Evolutionary conservation across 768 basidiomycete species (phyloP), one percentile per base, ranked within the genome.

Genomic region (Russula sp.): DNA sequence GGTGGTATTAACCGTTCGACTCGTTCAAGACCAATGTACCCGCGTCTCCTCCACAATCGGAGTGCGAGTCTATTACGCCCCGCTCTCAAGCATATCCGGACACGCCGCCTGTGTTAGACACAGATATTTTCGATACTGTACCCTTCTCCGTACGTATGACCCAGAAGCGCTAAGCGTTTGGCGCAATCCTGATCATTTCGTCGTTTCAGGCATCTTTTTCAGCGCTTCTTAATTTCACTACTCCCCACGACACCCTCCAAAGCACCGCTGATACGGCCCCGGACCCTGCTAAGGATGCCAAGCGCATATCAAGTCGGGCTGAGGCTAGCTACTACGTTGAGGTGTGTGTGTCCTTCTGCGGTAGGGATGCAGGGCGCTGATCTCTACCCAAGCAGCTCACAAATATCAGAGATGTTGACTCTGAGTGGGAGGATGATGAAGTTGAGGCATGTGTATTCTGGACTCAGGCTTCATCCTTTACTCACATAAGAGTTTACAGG

Each of bases 351-450:
- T 31, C n/a, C 53, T 35, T 48, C 14, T 44, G 39, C 20, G 5
- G n/a, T 31, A 48, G 37, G 32, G 16, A 32, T 35, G 27, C 44
- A 49, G 54, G 16, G 7, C 11, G 22, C 65, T 61, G 16, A 60
- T 48, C 18, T 14, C 42, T 14, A 16, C 14, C 34, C 20, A 49
- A 68, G 67, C 65, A 66, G 56, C 44, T 68, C 20, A 60, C 58
- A 32, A 66, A 68, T 49, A 66, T 68, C 7, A 47, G 53, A 50
- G 67, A 68, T 48, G 18, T 68, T 50, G 67, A 68, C 32, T 66
- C 65, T 8, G 67, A 68, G 40, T 68, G 67, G 67, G 67, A 68
- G 9, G 67, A 68, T 6, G 67, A 68, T 39, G 67, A 68, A 16
- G 65, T 68, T 20, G 67, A 68, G 55, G 67, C 52, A 57, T 53